Conservation (phyloP, 257 asterid genomes). For the Jacaranda copaia region DNA sequence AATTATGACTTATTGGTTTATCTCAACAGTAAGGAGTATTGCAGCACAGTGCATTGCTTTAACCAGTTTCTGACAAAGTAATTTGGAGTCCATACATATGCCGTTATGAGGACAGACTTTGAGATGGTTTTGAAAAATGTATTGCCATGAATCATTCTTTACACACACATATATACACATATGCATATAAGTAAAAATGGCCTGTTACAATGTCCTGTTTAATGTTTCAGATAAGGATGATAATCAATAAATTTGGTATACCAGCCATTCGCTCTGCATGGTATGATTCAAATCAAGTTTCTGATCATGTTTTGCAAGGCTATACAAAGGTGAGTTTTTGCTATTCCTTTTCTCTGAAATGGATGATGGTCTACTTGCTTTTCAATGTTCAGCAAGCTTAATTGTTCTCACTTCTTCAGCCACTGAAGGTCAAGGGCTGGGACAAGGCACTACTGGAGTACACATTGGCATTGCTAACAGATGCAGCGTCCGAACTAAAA, state of each 20-base stretch:
- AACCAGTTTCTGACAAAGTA: too few relatives aligned
- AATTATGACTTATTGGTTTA: neutral
- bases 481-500: constrained; percentile 58
- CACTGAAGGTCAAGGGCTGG: constrained; percentile 91
- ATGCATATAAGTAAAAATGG: neutral
- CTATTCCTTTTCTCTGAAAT: constrained; percentile 21
- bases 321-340: constrained; percentile 77
- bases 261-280: constrained; percentile 74
- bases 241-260: constrained; percentile 74
- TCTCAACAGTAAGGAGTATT: neutral
- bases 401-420: constrained; percentile 54
- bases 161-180: neutral
- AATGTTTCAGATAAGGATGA: constrained; percentile 72
- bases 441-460: constrained; percentile 85
- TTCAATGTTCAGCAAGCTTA: constrained; percentile 19
- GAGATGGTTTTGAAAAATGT: neutral
- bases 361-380: neutral
- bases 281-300: constrained; percentile 82
- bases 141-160: neutral
- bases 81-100: neutral
- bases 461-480: constrained; percentile 80
- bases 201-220: constrained; percentile 4
- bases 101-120: neutral
- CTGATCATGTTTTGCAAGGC: constrained; percentile 81
- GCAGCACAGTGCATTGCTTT: neutral